These are phyloP conservation scores for Combretum micranthum DNA, from an alignment of 345 rosid genomes.

Conservation along the genomic window DNA sequence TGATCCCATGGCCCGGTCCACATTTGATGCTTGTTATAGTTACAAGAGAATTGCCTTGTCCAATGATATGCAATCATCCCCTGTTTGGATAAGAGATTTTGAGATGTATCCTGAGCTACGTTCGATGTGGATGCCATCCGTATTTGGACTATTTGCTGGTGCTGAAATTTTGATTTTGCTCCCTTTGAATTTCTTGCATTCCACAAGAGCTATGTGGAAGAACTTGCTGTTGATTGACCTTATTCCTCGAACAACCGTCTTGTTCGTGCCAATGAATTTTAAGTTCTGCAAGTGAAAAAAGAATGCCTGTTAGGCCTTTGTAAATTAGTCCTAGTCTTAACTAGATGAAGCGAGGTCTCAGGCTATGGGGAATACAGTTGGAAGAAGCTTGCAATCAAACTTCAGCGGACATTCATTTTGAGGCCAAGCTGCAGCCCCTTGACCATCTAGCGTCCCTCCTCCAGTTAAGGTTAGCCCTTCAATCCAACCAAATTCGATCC, in stretches of 20 bases:
- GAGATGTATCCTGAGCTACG: conserved; percentile 19
- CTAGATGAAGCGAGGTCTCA: background rate
- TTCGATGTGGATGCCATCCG: conserved; percentile 23
- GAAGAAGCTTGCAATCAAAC: conserved; percentile 24
- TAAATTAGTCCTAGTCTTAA: no score
- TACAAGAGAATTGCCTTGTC: conserved; percentile 22
- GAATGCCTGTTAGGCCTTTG: background rate
- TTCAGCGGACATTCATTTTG: conserved; percentile 17
- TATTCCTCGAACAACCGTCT: conserved; percentile 33
- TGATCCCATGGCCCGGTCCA: conserved; percentile 39
- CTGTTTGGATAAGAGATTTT: conserved; percentile 15
- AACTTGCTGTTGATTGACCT: conserved; percentile 56
- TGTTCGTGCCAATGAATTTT: conserved; percentile 48
- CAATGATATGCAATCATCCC: conserved; percentile 27
- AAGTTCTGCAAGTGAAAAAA: conserved; percentile 27
- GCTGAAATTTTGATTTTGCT: conserved; percentile 20
- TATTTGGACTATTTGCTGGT: conserved; percentile 25
- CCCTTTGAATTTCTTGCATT: conserved; percentile 45
- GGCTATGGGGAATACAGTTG: conserved; percentile 17
- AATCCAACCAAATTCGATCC: conserved; percentile 24
- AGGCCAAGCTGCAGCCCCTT: conserved; percentile 28
- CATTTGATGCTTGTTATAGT: conserved; percentile 19
- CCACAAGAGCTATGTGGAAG: conserved; percentile 54
- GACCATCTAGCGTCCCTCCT: conserved; percentile 30
- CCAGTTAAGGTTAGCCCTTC: conserved; percentile 27